Conservation (phyloP, 495 filamentous ascomycete species). For the Cercophora sp. region DNA sequence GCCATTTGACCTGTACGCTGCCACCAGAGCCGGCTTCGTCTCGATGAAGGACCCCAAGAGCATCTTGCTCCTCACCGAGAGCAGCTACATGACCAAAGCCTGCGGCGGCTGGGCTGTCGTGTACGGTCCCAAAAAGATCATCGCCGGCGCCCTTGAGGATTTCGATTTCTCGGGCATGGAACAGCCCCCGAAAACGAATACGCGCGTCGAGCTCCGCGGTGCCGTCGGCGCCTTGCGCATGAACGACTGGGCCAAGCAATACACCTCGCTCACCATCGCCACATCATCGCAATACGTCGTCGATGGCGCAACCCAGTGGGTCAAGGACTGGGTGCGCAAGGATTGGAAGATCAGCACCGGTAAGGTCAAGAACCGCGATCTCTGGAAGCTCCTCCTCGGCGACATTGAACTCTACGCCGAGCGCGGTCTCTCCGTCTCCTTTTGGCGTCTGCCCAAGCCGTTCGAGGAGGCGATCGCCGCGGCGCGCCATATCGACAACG, state of each 20-base stretch:
- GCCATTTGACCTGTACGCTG: too few species aligned
- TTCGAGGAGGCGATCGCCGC: conserved; percentile 28
- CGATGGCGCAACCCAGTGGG: conserved; percentile 30
- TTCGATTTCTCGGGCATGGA: background rate
- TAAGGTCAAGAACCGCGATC: conserved; percentile 35
- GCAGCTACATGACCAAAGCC: conserved; percentile 16
- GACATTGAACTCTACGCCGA: conserved; percentile 18
- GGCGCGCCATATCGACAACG: background rate
- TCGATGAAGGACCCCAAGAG: background rate
- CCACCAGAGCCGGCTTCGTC: background rate
- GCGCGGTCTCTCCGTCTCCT: conserved; percentile 24
- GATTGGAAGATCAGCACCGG: conserved; percentile 21
- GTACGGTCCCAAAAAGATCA: conserved; percentile 10
- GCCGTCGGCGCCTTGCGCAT: conserved; percentile 36
- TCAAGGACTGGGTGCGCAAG: conserved; percentile 24
- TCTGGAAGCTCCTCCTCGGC: conserved; percentile 31
- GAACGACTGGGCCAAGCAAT: conserved; percentile 25
- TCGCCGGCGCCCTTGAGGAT: conserved; percentile 24
- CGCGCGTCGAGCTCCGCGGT: conserved; percentile 41
- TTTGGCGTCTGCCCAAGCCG: conserved; percentile 35
- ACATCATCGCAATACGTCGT: conserved; percentile 39
- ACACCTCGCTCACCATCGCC: conserved; percentile 32
- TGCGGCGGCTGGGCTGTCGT: conserved; percentile 23
- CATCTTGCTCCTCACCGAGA: conserved; percentile 6
- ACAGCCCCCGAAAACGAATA: conserved; percentile 31